These are phyloP conservation scores for Botrytis hyacinthi DNA, from an alignment of 2,329 filamentous ascomycete genomes.

Conservation along the genomic window DNA sequence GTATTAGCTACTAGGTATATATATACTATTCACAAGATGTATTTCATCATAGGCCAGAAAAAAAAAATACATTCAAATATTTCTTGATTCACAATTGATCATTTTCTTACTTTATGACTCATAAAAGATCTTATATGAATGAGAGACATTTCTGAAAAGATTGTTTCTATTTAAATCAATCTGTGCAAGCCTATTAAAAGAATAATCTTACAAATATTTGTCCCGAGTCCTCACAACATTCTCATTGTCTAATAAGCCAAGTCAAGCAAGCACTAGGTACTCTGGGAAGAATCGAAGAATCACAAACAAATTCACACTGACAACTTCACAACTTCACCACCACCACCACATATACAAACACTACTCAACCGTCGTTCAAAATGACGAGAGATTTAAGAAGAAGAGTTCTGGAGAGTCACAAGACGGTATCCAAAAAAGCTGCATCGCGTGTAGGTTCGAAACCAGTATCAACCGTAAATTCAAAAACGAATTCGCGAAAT, in stretches of 20 bases:
- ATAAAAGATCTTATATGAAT: background rate
- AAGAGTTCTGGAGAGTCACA: conserved; percentile 55
- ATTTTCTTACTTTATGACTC: background rate
- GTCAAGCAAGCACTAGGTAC: background rate
- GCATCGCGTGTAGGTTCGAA: conserved; percentile 49
- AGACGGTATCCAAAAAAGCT: conserved; percentile 58
- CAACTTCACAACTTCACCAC: background rate
- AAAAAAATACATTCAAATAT: background rate
- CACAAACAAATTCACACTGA: background rate
- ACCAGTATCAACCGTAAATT: conserved; percentile 48
- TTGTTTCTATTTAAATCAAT: background rate
- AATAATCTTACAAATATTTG: background rate
- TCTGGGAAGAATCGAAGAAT: background rate
- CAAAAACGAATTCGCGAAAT: conserved; percentile 47
- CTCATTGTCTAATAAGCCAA: background rate
- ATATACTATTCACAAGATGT: background rate
- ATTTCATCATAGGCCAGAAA: conserved; percentile 7
- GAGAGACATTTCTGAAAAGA: background rate
- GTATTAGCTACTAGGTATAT: background rate
- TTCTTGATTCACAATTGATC: conserved; percentile 1
- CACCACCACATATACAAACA: background rate
- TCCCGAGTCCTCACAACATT: background rate
- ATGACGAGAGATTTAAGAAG: conserved; percentile 44
- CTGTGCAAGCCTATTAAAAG: background rate
- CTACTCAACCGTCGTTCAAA: background rate